phyloP scores from a whole-genome alignment of 148 eudicot genomes.

The Limonium bicolor region DNA sequence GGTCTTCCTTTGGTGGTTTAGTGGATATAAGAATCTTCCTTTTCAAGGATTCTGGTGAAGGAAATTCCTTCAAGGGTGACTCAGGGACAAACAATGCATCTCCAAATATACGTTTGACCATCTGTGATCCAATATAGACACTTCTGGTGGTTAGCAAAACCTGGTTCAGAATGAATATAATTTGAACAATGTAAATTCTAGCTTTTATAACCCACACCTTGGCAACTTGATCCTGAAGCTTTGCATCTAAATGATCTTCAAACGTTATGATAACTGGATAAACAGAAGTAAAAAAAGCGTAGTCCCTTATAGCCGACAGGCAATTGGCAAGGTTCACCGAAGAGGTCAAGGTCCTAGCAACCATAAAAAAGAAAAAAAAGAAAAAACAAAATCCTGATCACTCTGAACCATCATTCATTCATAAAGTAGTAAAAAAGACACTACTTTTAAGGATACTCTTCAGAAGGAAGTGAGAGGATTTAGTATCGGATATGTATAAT shows the following conservation, averaged over 20 bases:
- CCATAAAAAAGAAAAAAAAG: background rate
- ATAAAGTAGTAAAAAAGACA: too few relatives aligned
- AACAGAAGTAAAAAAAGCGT: conserved; percentile 54
- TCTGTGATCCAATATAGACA: conserved; percentile 27
- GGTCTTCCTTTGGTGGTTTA: conserved; percentile 38
- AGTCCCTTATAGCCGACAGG: conserved; percentile 50
- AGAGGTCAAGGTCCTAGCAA: conserved; percentile 60
- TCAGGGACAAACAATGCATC: conserved; percentile 15
- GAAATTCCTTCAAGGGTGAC: conserved; percentile 16
- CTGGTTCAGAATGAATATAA: too few relatives aligned
- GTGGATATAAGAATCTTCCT: conserved; percentile 40
- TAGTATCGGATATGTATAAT: too few relatives aligned
- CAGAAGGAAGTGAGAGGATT: too few relatives aligned
- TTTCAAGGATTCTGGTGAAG: conserved; percentile 35
- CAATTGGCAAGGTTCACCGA: conserved; percentile 51
- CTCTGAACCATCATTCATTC: too few relatives aligned
- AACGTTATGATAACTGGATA: conserved; percentile 82
- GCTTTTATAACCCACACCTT: conserved; percentile 19
- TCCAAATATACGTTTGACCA: conserved; percentile 35
- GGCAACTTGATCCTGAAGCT: conserved; percentile 60
- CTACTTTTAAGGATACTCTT: too few relatives aligned
- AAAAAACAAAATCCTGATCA: background rate
- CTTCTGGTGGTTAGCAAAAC: too few relatives aligned
- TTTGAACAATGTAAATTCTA: too few relatives aligned
- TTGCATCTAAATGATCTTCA: conserved; percentile 61